phyloP scores from a whole-genome alignment of 306 rosid species.

The Quercus rubra region DNA sequence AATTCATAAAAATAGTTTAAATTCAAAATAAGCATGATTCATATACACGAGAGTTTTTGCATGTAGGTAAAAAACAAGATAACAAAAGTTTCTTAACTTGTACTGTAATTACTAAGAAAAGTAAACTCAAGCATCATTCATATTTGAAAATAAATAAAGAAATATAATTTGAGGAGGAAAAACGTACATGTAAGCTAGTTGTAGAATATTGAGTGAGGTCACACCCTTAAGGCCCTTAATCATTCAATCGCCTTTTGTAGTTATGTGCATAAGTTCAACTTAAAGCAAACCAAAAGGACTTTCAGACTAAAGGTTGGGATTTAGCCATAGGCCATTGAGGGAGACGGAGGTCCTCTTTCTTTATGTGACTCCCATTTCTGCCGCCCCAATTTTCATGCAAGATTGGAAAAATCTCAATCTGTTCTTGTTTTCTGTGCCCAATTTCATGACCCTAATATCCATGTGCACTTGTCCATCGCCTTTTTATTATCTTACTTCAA shows the following conservation, averaged over 20 bases:
- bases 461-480: slow-evolving; percentile 39
- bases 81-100: no score
- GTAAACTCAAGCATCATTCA: no score
- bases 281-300: slow-evolving; percentile 36
- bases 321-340: neutral
- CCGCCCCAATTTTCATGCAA: neutral
- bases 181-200: neutral
- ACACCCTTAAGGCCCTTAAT: slow-evolving; percentile 21
- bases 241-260: slow-evolving; percentile 28
- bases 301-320: slow-evolving; percentile 19
- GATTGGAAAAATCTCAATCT: neutral
- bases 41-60: no score
- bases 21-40: no score
- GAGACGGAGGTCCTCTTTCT: neutral
- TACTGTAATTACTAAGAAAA: no score
- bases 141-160: no score
- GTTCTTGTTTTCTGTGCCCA: slow-evolving; percentile 39
- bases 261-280: slow-evolving; percentile 10
- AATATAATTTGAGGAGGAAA: neutral
- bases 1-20: no score
- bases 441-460: slow-evolving; percentile 19
- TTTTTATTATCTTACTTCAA: neutral
- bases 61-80: no score
- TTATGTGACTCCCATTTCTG: neutral
- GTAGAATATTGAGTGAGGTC: neutral